Evolutionary conservation across 805 yeast species (phyloP), one percentile per base, ranked within the genome.

Genomic region (Candida multigemmis): DNA sequence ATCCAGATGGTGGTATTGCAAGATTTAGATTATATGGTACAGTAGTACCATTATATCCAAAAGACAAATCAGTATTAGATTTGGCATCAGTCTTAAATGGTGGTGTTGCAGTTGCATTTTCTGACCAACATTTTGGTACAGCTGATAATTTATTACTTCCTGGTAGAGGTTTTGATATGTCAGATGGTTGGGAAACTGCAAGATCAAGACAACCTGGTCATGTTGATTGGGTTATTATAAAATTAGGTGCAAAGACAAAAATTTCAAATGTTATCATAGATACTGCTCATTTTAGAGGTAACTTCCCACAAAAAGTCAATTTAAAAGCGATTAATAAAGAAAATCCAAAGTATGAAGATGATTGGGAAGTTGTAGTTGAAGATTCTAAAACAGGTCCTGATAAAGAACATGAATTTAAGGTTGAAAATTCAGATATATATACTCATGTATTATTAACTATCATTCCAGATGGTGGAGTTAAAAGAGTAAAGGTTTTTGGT

Each of bases 1-100:
- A 80, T 56, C 97, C 98, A 14, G 97, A 89, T 52, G 98, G 98
- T 28, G 98, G 98, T 15, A 87, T 89, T 55, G 95, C 96, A 7
- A 71, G 98, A 38, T 87, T 89, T 65, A 71, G 95, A 49, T 65
- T 85, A 25, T 89, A 80, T 49, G 98, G 97, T 12, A 60, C 68
- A 21, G 95, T 87, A 7, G 61, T 73, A 6, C 86, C 95, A n/a
- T 67, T 77, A 22, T 56, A 69, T 27, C 75, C 84, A 8, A 48
- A 48, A 20, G 74, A 69, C 37, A 35, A 42, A 13, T 33, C 53
- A 17, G 51, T 62, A 14, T 9, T 38, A 2, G 96, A 89, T 49
- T 65, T 78, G 36, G 96, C 96, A 1, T 71, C 76, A 28, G 94
- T 84, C 6, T 56, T 74, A 27, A 74, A 77, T 46, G 98, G 98